Conservation (phyloP, 768 basidiomycete genomes). For the Lentinula sp. region DNA sequence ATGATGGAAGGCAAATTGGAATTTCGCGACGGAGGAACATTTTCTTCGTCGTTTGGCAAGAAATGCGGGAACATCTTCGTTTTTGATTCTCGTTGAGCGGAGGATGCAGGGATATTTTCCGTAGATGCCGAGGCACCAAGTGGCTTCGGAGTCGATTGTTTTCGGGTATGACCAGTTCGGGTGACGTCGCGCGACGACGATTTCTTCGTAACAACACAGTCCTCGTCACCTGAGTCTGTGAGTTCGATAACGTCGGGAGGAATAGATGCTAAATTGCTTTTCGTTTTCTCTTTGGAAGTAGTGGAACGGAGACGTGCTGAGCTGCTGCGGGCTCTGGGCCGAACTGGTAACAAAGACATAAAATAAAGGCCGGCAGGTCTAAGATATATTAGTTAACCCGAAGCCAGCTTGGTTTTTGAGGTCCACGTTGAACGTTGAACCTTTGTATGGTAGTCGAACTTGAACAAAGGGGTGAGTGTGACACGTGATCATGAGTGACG, state of each 20-base stretch:
- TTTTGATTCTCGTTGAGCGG: not conserved
- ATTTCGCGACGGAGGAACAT: constrained; percentile 17
- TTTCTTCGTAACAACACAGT: not conserved
- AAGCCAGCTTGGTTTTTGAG: not conserved
- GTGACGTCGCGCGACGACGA: not conserved
- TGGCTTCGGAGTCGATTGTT: constrained; percentile 9
- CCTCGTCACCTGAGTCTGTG: constrained; percentile 38
- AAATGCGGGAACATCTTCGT: constrained; percentile 23
- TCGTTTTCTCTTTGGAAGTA: not conserved
- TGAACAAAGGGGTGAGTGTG: not conserved
- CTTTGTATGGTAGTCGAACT: not conserved
- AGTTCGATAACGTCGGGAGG: constrained; percentile 36
- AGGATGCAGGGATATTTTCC: constrained; percentile 5
- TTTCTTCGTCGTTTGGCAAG: constrained; percentile 30
- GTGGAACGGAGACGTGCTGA: not conserved
- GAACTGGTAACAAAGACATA: not conserved
- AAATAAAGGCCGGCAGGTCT: not conserved
- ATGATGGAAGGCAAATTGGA: not conserved
- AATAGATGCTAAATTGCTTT: not conserved
- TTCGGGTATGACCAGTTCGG: constrained; percentile 6
- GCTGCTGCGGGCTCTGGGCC: not conserved
- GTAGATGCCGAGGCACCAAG: constrained; percentile 11
- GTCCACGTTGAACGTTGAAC: not conserved
- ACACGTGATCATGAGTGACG: not conserved
- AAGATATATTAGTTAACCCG: not conserved